These are phyloP conservation scores for Phaeodactylum tricornutum DNA, from an alignment of 108 stramenopile genomes.

Conservation along the genomic window DNA sequence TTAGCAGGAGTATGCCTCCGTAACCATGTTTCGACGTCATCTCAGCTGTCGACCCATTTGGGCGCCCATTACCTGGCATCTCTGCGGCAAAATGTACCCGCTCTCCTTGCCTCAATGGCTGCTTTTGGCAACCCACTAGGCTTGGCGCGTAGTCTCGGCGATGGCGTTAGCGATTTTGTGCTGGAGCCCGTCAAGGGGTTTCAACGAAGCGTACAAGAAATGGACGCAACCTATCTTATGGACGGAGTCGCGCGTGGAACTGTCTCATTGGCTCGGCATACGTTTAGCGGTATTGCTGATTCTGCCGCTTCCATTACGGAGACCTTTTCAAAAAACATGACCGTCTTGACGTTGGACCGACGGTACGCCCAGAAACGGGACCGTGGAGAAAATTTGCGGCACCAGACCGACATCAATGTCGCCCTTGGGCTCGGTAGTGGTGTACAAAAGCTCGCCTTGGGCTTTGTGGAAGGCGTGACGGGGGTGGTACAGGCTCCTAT, in stretches of 20 bases:
- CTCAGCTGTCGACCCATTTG: slow-evolving; percentile 42
- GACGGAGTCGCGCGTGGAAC: slow-evolving; percentile 85
- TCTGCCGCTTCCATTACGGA: slow-evolving; percentile 74
- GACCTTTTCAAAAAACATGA: slow-evolving; percentile 74
- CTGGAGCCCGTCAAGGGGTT: slow-evolving; percentile 74
- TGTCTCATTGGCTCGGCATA: slow-evolving; percentile 69
- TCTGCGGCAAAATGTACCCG: slow-evolving; percentile 67
- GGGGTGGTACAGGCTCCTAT: slow-evolving; percentile 70
- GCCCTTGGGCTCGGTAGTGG: slow-evolving; percentile 67
- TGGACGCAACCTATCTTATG: slow-evolving; percentile 67
- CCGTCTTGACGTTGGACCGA: slow-evolving; percentile 74
- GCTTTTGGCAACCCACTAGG: slow-evolving; percentile 88
- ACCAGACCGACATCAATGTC: slow-evolving; percentile 23
- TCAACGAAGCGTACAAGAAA: slow-evolving; percentile 58
- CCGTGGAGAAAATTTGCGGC: slow-evolving; percentile 21
- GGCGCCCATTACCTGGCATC: slow-evolving; percentile 68
- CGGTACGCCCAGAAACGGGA: slow-evolving; percentile 78
- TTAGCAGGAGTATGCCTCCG: slow-evolving; percentile 48
- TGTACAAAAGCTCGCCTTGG: slow-evolving; percentile 49
- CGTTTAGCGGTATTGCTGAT: slow-evolving; percentile 84
- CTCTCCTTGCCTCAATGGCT: slow-evolving; percentile 69
- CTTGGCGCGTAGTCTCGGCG: slow-evolving; percentile 71
- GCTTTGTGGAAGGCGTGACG: slow-evolving; percentile 73
- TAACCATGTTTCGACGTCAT: slow-evolving; percentile 47
- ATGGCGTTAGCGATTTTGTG: slow-evolving; percentile 76